Evolutionary conservation across 73 alveolate genomes (phyloP).

Genomic region (Stentor roeselii): DNA sequence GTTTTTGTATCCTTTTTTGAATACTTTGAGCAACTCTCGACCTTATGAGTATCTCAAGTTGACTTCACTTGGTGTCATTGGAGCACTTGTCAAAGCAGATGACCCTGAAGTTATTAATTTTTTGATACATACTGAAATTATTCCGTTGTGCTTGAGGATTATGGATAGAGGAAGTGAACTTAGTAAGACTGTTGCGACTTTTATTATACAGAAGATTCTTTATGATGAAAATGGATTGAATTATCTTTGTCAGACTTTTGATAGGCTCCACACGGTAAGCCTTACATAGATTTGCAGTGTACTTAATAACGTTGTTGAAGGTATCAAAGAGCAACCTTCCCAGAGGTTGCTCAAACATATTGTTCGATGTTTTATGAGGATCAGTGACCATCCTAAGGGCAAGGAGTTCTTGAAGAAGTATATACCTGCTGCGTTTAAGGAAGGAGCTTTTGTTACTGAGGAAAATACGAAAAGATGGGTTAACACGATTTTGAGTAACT

Average conservation of each 20-base stretch:
- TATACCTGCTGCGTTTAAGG: conserved; percentile 36
- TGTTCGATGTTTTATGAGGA: conserved; percentile 87
- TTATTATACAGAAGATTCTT: conserved; percentile 94
- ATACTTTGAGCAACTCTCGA: conserved; percentile 90
- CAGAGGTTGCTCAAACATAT: conserved; percentile 93
- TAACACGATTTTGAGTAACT: not conserved
- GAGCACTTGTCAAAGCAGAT: conserved; percentile 98
- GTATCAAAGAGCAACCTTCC: conserved; percentile 71
- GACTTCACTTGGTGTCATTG: conserved; percentile 98
- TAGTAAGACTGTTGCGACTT: conserved; percentile 97
- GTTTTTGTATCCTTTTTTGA: conserved; percentile 96
- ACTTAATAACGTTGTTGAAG: conserved; percentile 85
- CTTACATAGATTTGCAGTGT: conserved; percentile 88
- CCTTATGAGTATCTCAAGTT: conserved; percentile 97
- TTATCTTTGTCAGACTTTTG: conserved; percentile 94
- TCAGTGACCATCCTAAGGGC: conserved; percentile 86
- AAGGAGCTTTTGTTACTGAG: conserved; percentile 34
- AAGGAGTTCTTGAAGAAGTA: conserved; percentile 60
- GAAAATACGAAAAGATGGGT: conserved; percentile 45
- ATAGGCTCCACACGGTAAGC: conserved; percentile 96
- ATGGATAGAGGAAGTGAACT: conserved; percentile 99
- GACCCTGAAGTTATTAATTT: conserved; percentile 95
- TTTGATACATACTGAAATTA: conserved; percentile 95
- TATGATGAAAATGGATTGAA: conserved; percentile 94
- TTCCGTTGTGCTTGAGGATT: conserved; percentile 97